Conservation (phyloP, 2,329 filamentous ascomycete species). For the Colletotrichum aenigma region DNA sequence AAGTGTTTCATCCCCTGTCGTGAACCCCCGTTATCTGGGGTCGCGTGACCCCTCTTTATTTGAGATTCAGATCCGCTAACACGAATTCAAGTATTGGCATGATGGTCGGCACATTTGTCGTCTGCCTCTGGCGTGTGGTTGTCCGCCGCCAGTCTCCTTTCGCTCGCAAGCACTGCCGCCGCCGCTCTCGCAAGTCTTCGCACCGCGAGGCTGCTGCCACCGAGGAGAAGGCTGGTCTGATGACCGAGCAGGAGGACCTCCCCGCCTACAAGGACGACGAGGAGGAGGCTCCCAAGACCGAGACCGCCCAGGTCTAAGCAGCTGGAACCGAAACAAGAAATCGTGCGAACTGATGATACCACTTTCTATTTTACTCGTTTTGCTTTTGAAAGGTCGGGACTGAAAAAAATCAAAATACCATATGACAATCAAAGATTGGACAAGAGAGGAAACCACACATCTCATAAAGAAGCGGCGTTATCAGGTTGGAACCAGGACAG, state of each 20-base stretch:
- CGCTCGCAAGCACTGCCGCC: slow-evolving; percentile 32
- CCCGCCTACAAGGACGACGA: slow-evolving; percentile 31
- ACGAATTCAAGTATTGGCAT: slow-evolving; percentile 59
- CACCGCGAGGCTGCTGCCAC: slow-evolving; percentile 38
- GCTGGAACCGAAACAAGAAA: background rate
- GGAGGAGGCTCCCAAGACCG: background rate
- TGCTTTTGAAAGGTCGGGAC: background rate
- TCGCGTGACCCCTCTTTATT: background rate
- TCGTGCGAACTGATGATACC: slow-evolving; percentile 16
- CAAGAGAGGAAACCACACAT: slow-evolving; percentile 16
- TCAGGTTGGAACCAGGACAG: background rate
- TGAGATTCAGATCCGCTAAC: slow-evolving; percentile 29
- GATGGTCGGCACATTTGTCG: slow-evolving; percentile 65
- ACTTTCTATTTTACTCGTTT: slow-evolving; percentile 2
- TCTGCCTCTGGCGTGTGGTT: slow-evolving; percentile 62
- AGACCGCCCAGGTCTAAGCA: slow-evolving; percentile 3
- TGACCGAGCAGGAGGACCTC: slow-evolving; percentile 39
- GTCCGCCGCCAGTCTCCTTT: slow-evolving; percentile 42
- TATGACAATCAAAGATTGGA: slow-evolving; percentile 13
- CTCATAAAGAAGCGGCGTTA: slow-evolving; percentile 10
- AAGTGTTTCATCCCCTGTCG: slow-evolving; percentile 31
- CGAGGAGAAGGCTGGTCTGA: slow-evolving; percentile 57
- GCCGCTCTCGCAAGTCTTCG: slow-evolving; percentile 39
- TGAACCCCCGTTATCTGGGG: background rate
- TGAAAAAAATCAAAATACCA: background rate